Evolutionary conservation across 192 early-diverging fungal genomes (phyloP).

Genomic region (Hyaloraphidium curvatum): DNA sequence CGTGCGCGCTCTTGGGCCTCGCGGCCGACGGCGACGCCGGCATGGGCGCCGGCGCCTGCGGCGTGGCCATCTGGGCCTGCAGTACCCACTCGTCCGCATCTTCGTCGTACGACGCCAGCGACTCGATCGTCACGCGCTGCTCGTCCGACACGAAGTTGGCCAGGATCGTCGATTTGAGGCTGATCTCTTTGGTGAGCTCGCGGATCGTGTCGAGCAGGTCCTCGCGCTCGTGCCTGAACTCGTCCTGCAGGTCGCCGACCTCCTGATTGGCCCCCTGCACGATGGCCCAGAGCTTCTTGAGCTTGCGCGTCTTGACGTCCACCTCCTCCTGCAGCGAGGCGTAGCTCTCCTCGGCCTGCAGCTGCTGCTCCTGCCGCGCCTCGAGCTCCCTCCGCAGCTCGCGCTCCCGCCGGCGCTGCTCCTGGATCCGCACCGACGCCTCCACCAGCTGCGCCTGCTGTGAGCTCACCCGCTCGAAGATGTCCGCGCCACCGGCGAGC

Average conservation of each 20-base stretch:
- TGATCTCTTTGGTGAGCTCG: constrained; percentile 32
- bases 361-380: constrained; percentile 27
- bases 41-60: no score
- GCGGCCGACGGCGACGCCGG: no score
- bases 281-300: constrained; percentile 34
- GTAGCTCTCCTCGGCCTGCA: constrained; percentile 39
- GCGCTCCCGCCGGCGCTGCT: constrained; percentile 23
- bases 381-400: constrained; percentile 28
- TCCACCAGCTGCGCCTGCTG: constrained; percentile 28
- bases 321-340: constrained; percentile 41
- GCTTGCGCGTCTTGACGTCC: constrained; percentile 38
- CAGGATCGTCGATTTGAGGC: constrained; percentile 28
- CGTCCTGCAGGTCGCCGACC: constrained; percentile 36
- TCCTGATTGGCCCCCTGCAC: constrained; percentile 29
- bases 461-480: constrained; percentile 26
- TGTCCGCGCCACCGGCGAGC: constrained; percentile 30
- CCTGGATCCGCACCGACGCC: constrained; percentile 19
- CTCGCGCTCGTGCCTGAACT: constrained; percentile 33
- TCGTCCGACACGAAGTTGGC: constrained; percentile 37
- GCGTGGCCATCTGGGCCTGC: no score
- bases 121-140: constrained; percentile 27
- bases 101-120: constrained; percentile 24
- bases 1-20: no score
- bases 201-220: constrained; percentile 38
- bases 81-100: constrained; percentile 34